Evolutionary conservation across 2,329 filamentous ascomycete genomes (phyloP), one percentile per base, ranked within the genome.

Genomic region (Aspergillus fumigatus): DNA sequence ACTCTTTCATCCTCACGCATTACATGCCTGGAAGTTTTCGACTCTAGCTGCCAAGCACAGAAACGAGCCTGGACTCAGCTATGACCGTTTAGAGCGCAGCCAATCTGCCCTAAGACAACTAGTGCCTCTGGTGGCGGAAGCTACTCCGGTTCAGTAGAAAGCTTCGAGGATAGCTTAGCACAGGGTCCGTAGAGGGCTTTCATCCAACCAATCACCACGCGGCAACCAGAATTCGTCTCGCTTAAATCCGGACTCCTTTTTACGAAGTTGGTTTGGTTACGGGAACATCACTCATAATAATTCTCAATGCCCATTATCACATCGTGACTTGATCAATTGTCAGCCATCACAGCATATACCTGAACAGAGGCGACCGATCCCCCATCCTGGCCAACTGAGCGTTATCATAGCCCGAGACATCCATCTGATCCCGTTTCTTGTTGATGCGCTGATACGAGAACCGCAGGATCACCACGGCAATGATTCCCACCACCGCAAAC

Each of bases 301-400:
- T 38, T 38, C 14, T 38, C 14, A 7, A 1, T 38, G 32, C 14
- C 29, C 32, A 17, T 7, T 38, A 38, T 17, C 32, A 14, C 29
- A 35, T 17, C 14, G 5, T 17, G 11, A 35, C 14, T 35, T 5
- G 17, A 35, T 5, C 32, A 35, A 32, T 32, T 11, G 11, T 4
- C 29, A 5, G 29, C 17, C 48, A 40, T 59, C 48, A 82, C 59
- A 82, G 67, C 56, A 86, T 84, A 64, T 88, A 88, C 57, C 81
- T 79, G 71, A 85, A 89, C 0, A 84, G 83, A 1, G 85, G 70
- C 1, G 86, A 84, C 58, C 78, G 80, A 64, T 89, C 86, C 0
- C 86, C 86, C 67, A 81, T 69, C 9, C 75, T 77, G 6, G 83
- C 84, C 48, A 88, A 80, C 65, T 83, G 77, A 0, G 73, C 71